phyloP scores from a whole-genome alignment of 2,329 filamentous ascomycete genomes.

The Pyricularia sp. region DNA sequence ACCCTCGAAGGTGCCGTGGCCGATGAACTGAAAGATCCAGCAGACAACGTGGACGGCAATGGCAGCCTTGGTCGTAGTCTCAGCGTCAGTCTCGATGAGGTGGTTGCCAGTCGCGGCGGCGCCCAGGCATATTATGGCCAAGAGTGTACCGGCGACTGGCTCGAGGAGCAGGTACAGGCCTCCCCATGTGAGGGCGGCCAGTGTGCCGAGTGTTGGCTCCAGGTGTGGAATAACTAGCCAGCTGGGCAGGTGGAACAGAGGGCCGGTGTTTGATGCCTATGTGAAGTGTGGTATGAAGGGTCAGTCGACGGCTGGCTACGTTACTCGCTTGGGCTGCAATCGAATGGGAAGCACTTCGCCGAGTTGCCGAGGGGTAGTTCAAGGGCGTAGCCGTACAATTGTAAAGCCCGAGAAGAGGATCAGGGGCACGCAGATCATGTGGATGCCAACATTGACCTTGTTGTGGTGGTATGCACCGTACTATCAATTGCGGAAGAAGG shows the following conservation, averaged over 20 bases:
- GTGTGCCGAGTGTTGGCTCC: conserved; percentile 56
- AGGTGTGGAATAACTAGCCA: conserved; percentile 61
- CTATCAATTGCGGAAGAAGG: conserved; percentile 30
- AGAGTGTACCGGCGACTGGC: conserved; percentile 74
- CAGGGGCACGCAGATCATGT: conserved; percentile 70
- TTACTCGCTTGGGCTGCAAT: background rate
- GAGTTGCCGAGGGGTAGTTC: conserved; percentile 17
- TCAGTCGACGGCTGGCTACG: conserved; percentile 10
- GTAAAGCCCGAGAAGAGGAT: conserved; percentile 64
- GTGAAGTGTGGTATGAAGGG: background rate
- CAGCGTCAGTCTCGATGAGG: conserved; percentile 49
- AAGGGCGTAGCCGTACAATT: conserved; percentile 40
- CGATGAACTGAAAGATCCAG: conserved; percentile 87
- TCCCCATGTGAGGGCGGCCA: conserved; percentile 59
- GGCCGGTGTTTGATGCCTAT: conserved; percentile 54
- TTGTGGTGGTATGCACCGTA: conserved; percentile 82
- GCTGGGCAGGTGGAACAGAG: conserved; percentile 53
- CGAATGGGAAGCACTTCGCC: background rate
- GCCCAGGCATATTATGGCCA: conserved; percentile 68
- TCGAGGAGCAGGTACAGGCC: conserved; percentile 85
- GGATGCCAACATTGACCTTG: conserved; percentile 66
- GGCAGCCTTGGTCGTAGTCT: conserved; percentile 44
- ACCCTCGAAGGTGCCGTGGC: conserved; percentile 82
- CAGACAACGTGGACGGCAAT: conserved; percentile 60
- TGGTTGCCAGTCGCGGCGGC: conserved; percentile 70